Base-by-base conservation (phyloP, 352 stramenopile species). In the Phytophthora capsici region DNA sequence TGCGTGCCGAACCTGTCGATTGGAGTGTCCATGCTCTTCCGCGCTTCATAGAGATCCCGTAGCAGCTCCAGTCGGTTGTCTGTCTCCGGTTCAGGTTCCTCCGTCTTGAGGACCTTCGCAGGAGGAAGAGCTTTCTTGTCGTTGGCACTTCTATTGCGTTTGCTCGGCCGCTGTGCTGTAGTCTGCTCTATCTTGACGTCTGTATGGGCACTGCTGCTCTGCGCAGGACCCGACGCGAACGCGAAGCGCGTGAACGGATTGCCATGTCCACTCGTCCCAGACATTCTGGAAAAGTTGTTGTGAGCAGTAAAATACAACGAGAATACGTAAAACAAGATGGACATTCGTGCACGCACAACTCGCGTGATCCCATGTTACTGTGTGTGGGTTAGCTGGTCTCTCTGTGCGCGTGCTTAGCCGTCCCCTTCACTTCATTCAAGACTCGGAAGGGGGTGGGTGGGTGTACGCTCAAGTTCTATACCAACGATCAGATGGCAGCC, bases 1-100 rank as follows among this genome's bases (percentile, higher is more conserved):
- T 93, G 82, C 12, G 84, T 93, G 20, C 84, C 84, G 62, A 84
- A 91, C 43, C 65, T 61, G 69, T 93, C 82, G 37, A 93, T 89
- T 10, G 84, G 67, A 10, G 84, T 77, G 19, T 50, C 63, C 71
- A 69, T 84, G 40, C 9, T 47, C 26, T 75, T 50, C 0, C 84
- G 65, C 1, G 72, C 69, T 14, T 75, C 43, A 19, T 84, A 56
- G 28, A 93, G 36, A 46, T 66, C 30, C 10, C 72, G 40, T 26
- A 93, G 53, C 17, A 89, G 71, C 37, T 60, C 23, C 5, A 89
- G 25, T 3, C 76, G 75, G 7, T 9, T 49, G 34, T 40, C 59
- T n/a, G 14, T 25, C 14, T 70, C 44, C 19, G 40, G 63, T 2
- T 34, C 25, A n/a, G 26, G 20, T 36, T 69, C 53, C 2, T 69